Base-by-base conservation (phyloP, 257 asterid genomes). In the Fraxinus quadrangulata region DNA sequence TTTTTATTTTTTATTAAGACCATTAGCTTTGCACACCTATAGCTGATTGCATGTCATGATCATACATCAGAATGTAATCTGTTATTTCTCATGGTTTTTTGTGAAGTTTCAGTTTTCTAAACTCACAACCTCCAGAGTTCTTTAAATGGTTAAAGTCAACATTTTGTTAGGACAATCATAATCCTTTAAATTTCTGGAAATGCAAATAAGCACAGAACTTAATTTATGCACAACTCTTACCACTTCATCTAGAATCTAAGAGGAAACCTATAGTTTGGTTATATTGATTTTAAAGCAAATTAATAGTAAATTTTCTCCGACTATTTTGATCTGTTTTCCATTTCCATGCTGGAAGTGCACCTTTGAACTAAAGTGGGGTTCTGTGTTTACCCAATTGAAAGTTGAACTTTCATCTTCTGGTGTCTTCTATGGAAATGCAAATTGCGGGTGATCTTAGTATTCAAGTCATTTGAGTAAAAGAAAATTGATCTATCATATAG, bases 71-170 rank as follows among this genome's bases (percentile, higher is more conserved):
- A 67, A 75, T 73, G 56, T 69, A 65, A 10, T 23, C 75, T 71
- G 72, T 82, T 78, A 39, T 31, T 77, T 67, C 14, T 45, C 70
- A 65, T 80, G 16, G 36, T 31, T 75, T 67, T 8, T 36, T 73
- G 69, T 75, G 11, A 51, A 65, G 30, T 68, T 40, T 63, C 71
- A 36, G 24, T 21, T 72, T 70, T 66, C 54, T 45, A 9, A 59
- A 59, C 56, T 67, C 3, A 21, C 14, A 19, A 39, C 42, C 65
- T 79, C 10, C 66, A 28, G 69, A 9, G 21, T 51, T 80, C 72
- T 80, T 56, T 49, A 73, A 75, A 63, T 40, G 17, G 37, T 45
- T n/a, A 51, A 47, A 30, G 40, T 59, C 28, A 17, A 59, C 67
- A 23, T 59, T 45, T 23, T 72, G 17, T 34, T 72, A 72, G 34